A percentile compares a stretch with the other conserved stretches of the same genome.
These are phyloP conservation scores for Trichoderma semiorbis DNA, from an alignment of 2,329 filamentous ascomycete species.

Conservation along the genomic window DNA sequence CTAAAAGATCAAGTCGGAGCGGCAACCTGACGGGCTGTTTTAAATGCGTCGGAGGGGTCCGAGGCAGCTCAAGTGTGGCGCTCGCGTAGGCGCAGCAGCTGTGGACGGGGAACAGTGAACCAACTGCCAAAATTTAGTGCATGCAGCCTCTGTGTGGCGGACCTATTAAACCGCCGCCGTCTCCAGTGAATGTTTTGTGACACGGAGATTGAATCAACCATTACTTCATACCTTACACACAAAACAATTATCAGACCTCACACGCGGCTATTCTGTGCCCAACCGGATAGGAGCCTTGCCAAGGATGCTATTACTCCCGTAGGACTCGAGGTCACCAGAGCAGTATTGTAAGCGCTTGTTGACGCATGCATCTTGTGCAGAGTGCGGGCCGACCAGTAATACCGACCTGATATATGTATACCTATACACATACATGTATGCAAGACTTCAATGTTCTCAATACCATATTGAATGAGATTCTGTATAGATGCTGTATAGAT, in stretches of 20 bases:
- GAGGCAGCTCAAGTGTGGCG: conserved; percentile 8
- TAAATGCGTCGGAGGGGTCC: conserved; percentile 5
- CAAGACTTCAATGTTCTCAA: neutral
- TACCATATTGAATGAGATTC: too few species aligned
- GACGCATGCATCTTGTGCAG: neutral
- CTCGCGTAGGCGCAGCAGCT: conserved; percentile 3
- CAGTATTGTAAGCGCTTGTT: conserved; percentile 2
- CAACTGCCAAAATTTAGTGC: neutral
- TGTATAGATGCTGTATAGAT: neutral
- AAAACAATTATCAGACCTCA: neutral
- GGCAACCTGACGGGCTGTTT: neutral
- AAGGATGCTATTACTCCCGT: neutral
- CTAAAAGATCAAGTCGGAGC: neutral
- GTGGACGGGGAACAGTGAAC: neutral
- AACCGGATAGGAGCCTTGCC: neutral
- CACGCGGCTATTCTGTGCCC: neutral
- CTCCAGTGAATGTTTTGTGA: neutral
- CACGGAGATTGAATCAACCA: neutral
- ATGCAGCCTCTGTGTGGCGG: neutral
- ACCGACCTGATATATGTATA: neutral
- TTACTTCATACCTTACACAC: neutral
- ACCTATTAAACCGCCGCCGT: neutral
- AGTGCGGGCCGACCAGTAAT: neutral
- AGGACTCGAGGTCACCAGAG: neutral
- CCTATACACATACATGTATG: neutral